Conservation (phyloP, 2,329 filamentous ascomycete species). For the Ceratocystis eucalypticola region DNA sequence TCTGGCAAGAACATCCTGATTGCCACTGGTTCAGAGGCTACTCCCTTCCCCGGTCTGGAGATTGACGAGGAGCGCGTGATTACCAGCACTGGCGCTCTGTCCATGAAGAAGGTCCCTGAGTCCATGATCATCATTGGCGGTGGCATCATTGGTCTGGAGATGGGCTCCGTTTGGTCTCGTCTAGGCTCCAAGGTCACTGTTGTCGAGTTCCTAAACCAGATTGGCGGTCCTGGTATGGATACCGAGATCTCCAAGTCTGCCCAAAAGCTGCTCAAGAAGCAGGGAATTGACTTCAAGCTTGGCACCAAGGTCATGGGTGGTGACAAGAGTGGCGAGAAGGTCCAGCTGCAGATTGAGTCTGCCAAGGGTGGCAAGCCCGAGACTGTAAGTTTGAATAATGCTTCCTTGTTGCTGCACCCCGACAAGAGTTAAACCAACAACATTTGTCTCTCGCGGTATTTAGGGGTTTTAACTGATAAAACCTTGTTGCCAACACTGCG, state of each 20-base stretch:
- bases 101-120: conserved; percentile 81
- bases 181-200: conserved; percentile 91
- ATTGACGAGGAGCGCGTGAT: conserved; percentile 97
- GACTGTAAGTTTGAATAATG: conserved; percentile 44
- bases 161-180: conserved; percentile 95
- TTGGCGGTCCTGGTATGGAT: conserved; percentile 97
- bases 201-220: conserved; percentile 90
- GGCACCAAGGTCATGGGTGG: conserved; percentile 88
- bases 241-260: conserved; percentile 77
- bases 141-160: conserved; percentile 97
- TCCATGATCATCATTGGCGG: conserved; percentile 96
- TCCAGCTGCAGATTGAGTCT: conserved; percentile 77
- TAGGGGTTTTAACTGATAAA: too few species aligned
- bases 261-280: conserved; percentile 89
- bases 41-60: conserved; percentile 87
- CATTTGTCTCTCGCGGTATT: not conserved
- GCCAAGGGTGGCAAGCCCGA: conserved; percentile 95
- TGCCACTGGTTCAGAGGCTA: conserved; percentile 87
- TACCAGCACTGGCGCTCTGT: conserved; percentile 87
- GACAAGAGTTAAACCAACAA: not conserved
- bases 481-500: too few species aligned
- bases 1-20: conserved; percentile 96
- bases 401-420: too few species aligned
- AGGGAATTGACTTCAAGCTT: conserved; percentile 96
- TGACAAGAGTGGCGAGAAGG: conserved; percentile 60